Percentiles rank a stretch among this genome's conserved stretches.
Evolutionary conservation across 805 yeast species (phyloP).

Genomic region (Alloascoidea africana): DNA sequence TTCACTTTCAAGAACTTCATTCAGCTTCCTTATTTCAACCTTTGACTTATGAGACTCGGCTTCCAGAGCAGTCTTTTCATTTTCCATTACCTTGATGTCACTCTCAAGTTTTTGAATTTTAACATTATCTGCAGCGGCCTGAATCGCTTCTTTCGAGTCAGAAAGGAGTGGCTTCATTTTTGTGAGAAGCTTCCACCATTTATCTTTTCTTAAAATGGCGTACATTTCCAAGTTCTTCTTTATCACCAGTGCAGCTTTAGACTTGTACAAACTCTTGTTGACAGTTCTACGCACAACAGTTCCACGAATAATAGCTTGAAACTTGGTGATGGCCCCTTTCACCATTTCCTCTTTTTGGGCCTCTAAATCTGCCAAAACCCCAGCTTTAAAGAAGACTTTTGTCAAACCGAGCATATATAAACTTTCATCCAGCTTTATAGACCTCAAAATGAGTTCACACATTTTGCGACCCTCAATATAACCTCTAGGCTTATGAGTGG

Average conservation of each 20-base stretch:
- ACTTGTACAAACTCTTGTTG: conserved; percentile 32
- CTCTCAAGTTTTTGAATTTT: conserved; percentile 17
- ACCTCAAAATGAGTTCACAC: conserved; percentile 50
- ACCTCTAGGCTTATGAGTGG: conserved; percentile 27
- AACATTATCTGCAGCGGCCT: conserved; percentile 27
- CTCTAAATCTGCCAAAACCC: conserved; percentile 68
- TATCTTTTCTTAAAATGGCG: conserved; percentile 26
- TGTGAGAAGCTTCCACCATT: conserved; percentile 68
- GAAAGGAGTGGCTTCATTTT: conserved; percentile 62
- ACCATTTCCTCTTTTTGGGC: conserved; percentile 55
- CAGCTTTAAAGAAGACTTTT: conserved; percentile 62
- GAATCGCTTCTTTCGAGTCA: conserved; percentile 44
- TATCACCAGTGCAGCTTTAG: conserved; percentile 58
- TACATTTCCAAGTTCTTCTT: conserved; percentile 44
- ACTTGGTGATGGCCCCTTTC: conserved; percentile 32
- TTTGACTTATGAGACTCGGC: conserved; percentile 13
- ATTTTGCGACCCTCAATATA: conserved; percentile 41
- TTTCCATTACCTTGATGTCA: conserved; percentile 14
- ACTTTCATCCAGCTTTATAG: conserved; percentile 44
- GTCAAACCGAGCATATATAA: conserved; percentile 55
- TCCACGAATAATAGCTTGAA: conserved; percentile 60
- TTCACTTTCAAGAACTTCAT: conserved; percentile 23
- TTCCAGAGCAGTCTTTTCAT: conserved; percentile 14
- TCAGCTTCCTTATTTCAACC: conserved; percentile 15
- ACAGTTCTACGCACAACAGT: conserved; percentile 34